phyloP scores from a whole-genome alignment of 2,329 filamentous ascomycete genomes.

The Lachnellula suecica region DNA sequence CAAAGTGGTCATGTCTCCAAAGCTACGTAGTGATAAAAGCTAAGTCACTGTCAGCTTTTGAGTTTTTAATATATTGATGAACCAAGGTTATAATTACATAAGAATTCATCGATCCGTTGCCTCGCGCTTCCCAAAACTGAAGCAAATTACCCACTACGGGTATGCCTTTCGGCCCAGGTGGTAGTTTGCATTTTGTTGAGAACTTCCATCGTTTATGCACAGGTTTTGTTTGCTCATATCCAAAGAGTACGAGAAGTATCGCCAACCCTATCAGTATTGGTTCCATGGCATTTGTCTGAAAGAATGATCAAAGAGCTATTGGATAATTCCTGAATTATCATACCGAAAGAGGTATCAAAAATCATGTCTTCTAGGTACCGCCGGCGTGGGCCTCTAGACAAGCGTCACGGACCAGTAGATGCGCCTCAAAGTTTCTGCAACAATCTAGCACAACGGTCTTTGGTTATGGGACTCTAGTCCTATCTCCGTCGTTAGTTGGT shows the following conservation, averaged over 20 bases:
- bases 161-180: not conserved
- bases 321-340: no score
- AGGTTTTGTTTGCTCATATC: not conserved
- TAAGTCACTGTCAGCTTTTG: not conserved
- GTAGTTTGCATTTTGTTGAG: not conserved
- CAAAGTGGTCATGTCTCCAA: not conserved
- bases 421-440: no score
- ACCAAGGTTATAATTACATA: not conserved
- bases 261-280: no score
- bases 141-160: not conserved
- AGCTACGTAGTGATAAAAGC: not conserved
- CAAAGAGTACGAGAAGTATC: not conserved
- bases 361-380: no score
- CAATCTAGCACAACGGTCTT: no score
- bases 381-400: no score
- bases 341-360: no score
- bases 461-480: no score
- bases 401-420: no score
- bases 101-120: not conserved
- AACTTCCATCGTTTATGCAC: not conserved
- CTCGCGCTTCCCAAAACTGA: not conserved
- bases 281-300: no score
- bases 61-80: not conserved
- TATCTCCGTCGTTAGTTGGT: no score
- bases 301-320: no score